Percentiles rank a stretch among this genome's conserved stretches.
Conservation (phyloP, 768 basidiomycete species). For the Rhizopogon rudus region DNA sequence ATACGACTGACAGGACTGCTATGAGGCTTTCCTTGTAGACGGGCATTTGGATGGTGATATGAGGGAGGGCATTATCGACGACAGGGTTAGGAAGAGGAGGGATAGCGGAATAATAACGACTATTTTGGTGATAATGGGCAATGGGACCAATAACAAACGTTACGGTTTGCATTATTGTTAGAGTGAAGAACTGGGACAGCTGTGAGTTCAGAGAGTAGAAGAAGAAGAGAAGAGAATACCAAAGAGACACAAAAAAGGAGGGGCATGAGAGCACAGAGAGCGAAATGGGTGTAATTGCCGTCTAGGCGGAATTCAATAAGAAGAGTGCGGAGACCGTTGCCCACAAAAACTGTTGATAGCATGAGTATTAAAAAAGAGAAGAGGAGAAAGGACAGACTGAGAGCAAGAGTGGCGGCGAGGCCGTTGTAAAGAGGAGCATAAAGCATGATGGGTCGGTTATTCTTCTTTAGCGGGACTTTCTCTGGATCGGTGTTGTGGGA, state of each 20-base stretch:
- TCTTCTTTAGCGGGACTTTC: slow-evolving; percentile 15
- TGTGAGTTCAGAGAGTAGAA: not conserved
- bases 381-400: slow-evolving; percentile 3
- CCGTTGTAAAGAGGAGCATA: slow-evolving; percentile 25
- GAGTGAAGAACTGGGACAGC: slow-evolving; percentile 31
- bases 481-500: slow-evolving; percentile 24
- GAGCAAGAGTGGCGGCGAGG: slow-evolving; percentile 20
- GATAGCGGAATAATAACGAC: slow-evolving; percentile 47
- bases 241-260: slow-evolving; percentile 43
- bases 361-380: slow-evolving; percentile 3
- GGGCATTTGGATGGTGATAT: slow-evolving; percentile 52
- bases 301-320: slow-evolving; percentile 51
- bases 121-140: slow-evolving; percentile 46
- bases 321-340: slow-evolving; percentile 58
- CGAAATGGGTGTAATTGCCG: slow-evolving; percentile 34
- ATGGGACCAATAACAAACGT: slow-evolving; percentile 45
- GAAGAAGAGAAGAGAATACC: slow-evolving; percentile 17
- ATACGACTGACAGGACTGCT: slow-evolving; percentile 39
- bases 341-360: slow-evolving; percentile 49
- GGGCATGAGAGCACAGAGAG: slow-evolving; percentile 36
- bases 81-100: slow-evolving; percentile 37
- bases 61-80: slow-evolving; percentile 41
- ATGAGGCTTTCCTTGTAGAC: slow-evolving; percentile 55
- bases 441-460: slow-evolving; percentile 14
- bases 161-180: slow-evolving; percentile 36